Conservation (phyloP, 192 early-diverging fungal species). For the Obelidium mucronatum region DNA sequence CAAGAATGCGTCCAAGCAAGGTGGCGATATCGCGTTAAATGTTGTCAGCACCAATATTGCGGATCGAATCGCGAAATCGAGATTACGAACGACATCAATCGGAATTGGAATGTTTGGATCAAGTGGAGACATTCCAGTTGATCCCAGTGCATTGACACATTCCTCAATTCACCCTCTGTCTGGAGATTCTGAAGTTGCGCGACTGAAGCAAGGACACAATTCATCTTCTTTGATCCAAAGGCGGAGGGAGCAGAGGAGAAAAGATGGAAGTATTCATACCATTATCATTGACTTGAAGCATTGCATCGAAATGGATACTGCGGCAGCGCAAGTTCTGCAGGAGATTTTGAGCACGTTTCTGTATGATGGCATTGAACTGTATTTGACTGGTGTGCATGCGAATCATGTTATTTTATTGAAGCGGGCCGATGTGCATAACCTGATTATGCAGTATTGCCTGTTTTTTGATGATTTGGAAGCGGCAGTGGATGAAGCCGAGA, state of each 20-base stretch:
- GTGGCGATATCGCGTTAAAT: not conserved
- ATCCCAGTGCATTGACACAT: slow-evolving; percentile 7
- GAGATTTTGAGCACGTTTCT: slow-evolving; percentile 35
- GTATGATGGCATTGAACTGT: slow-evolving; percentile 22
- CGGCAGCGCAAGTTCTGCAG: slow-evolving; percentile 30
- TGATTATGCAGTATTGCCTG: slow-evolving; percentile 12
- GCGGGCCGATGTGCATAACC: slow-evolving; percentile 1
- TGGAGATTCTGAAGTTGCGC: not conserved
- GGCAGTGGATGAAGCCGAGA: slow-evolving; percentile 22
- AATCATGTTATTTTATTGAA: slow-evolving; percentile 27
- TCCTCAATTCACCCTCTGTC: not conserved
- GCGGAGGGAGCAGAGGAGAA: not conserved
- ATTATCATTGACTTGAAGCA: slow-evolving; percentile 37
- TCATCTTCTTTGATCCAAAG: not conserved
- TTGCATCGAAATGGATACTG: slow-evolving; percentile 41
- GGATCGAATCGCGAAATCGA: not conserved
- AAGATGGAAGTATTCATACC: slow-evolving; percentile 16
- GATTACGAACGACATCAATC: not conserved
- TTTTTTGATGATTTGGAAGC: slow-evolving; percentile 26
- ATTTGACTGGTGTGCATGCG: slow-evolving; percentile 31
- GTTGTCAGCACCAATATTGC: not conserved
- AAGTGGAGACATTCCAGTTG: slow-evolving; percentile 11
- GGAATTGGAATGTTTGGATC: slow-evolving; percentile 29
- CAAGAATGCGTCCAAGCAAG: not conserved
- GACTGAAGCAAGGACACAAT: not conserved